Evolutionary conservation across 2,329 filamentous ascomycete genomes (phyloP).

Genomic region (Lojkania enalia): DNA sequence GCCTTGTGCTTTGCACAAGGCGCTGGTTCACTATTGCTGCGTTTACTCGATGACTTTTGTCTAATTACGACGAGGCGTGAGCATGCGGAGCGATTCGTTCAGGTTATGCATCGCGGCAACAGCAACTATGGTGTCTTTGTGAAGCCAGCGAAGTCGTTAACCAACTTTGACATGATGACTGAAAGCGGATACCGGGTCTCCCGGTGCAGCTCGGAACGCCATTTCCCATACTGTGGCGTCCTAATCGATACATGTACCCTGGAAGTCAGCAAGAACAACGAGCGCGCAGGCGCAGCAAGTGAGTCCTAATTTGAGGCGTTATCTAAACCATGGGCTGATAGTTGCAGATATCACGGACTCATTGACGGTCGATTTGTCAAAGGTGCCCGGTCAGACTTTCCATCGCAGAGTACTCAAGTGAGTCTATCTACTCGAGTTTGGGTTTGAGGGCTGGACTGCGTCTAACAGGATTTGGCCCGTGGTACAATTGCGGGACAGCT

Average conservation of each 20-base stretch:
- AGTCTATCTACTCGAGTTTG: too few species aligned
- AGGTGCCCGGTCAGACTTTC: constrained; percentile 74
- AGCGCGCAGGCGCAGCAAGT: constrained; percentile 56
- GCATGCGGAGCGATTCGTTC: constrained; percentile 73
- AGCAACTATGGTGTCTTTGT: constrained; percentile 79
- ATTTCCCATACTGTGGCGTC: constrained; percentile 90
- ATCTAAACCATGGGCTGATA: constrained; percentile 10
- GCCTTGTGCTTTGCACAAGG: constrained; percentile 67
- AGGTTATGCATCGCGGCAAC: constrained; percentile 77
- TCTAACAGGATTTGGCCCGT: too few species aligned
- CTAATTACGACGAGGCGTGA: constrained; percentile 72
- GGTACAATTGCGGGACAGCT: too few species aligned
- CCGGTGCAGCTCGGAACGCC: constrained; percentile 44
- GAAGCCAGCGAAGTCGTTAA: constrained; percentile 75
- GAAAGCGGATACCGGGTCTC: constrained; percentile 49
- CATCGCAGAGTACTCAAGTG: constrained; percentile 74
- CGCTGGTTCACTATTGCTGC: constrained; percentile 69
- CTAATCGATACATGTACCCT: constrained; percentile 75
- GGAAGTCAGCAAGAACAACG: constrained; percentile 71
- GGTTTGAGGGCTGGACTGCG: too few species aligned
- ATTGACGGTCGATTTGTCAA: constrained; percentile 77
- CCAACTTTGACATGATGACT: constrained; percentile 75
- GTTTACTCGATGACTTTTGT: constrained; percentile 91
- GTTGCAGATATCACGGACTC: constrained; percentile 64
- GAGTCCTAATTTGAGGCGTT: constrained; percentile 32